These are phyloP conservation scores for Galerina marginata DNA, from an alignment of 768 basidiomycete species.

Conservation along the genomic window DNA sequence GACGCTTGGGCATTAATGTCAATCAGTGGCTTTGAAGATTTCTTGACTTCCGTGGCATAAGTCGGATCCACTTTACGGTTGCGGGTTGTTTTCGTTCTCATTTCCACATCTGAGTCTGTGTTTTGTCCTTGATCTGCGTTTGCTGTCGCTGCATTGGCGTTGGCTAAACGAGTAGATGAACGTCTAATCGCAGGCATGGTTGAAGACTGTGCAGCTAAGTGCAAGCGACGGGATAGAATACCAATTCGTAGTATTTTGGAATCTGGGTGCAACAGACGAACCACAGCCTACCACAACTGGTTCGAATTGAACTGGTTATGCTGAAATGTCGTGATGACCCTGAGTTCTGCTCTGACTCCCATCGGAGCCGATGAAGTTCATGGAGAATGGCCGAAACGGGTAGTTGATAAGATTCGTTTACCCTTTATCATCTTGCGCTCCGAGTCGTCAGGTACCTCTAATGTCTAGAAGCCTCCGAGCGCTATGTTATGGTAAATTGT, in stretches of 20 bases:
- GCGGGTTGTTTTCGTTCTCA: conserved; percentile 1
- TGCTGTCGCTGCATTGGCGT: conserved; percentile 4
- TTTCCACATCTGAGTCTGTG: conserved; percentile 8
- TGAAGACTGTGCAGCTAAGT: background rate
- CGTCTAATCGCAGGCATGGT: conserved; percentile 41
- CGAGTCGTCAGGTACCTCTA: too few relatives aligned
- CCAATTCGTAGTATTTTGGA: conserved; percentile 3
- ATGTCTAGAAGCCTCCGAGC: too few relatives aligned
- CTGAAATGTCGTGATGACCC: background rate
- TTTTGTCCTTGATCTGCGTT: conserved; percentile 26
- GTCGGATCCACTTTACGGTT: conserved; percentile 21
- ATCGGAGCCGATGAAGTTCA: too few relatives aligned
- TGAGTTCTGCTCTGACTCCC: too few relatives aligned
- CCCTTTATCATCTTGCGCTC: too few relatives aligned
- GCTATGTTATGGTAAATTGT: too few relatives aligned
- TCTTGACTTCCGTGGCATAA: background rate
- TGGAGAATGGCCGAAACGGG: too few relatives aligned
- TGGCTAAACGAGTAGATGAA: conserved; percentile 33
- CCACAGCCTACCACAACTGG: too few relatives aligned
- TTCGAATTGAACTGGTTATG: too few relatives aligned
- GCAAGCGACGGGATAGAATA: background rate
- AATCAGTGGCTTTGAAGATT: background rate
- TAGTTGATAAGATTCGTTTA: conserved; percentile 48
- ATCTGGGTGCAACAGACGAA: background rate
- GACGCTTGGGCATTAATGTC: background rate